A percentile compares a stretch with the other conserved stretches of the same genome.
These are phyloP conservation scores for Dissophora globulifera DNA, from an alignment of 192 early-diverging fungal genomes.

Conservation along the genomic window DNA sequence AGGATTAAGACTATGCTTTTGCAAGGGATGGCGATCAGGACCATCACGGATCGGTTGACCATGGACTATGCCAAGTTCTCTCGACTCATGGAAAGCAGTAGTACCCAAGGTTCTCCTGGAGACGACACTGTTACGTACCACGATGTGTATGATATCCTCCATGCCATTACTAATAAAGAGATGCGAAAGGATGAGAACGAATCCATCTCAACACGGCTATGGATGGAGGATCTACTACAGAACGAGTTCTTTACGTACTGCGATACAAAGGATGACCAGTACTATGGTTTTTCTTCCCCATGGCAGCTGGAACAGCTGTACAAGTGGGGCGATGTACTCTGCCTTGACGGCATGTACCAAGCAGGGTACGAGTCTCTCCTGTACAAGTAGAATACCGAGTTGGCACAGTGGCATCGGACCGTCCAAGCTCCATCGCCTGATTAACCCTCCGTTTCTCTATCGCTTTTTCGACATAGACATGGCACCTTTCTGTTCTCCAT, in stretches of 20 bases:
- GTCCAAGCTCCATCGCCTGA: not conserved
- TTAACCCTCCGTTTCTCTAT: too few species aligned
- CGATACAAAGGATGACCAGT: too few species aligned
- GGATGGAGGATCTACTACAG: too few species aligned
- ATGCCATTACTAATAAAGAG: not conserved
- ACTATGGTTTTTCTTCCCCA: conserved; percentile 8
- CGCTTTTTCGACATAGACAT: not conserved
- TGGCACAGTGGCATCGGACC: too few species aligned
- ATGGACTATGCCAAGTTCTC: conserved; percentile 16
- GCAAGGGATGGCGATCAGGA: conserved; percentile 1
- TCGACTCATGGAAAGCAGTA: not conserved
- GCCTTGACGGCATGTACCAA: conserved; percentile 17
- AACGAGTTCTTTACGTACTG: too few species aligned
- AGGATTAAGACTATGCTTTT: not conserved
- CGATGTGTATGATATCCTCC: conserved; percentile 16
- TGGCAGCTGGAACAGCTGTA: conserved; percentile 10
- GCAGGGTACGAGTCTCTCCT: conserved; percentile 2
- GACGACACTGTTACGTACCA: conserved; percentile 26
- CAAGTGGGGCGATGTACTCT: not conserved
- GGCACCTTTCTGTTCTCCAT: conserved; percentile 6
- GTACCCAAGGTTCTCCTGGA: not conserved
- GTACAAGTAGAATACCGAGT: too few species aligned
- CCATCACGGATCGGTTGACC: conserved; percentile 5
- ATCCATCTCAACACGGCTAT: not conserved
- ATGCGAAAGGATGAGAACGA: conserved; percentile 12